Percentiles rank a stretch among this genome's conserved stretches.
Conservation (phyloP, 2,329 filamentous ascomycete species). For the Grosmannia serpens region DNA sequence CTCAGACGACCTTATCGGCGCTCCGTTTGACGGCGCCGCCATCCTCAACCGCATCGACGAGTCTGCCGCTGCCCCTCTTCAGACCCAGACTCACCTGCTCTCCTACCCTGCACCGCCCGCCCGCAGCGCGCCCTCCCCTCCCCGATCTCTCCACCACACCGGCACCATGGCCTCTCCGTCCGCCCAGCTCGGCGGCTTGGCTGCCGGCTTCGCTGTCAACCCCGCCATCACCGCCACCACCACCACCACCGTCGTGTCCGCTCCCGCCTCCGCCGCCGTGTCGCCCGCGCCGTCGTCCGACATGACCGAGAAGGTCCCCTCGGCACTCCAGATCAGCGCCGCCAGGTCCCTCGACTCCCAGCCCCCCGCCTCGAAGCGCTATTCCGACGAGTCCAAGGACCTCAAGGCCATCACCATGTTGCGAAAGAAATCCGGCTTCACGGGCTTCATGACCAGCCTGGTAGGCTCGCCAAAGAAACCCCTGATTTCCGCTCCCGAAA, state of each 20-base stretch:
- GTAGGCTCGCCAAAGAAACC: slow-evolving; percentile 81
- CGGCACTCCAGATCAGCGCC: slow-evolving; percentile 14
- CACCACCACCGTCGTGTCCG: slow-evolving; percentile 3
- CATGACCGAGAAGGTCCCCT: slow-evolving; percentile 32
- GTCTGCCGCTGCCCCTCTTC: slow-evolving; percentile 20
- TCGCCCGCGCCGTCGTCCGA: slow-evolving; percentile 16
- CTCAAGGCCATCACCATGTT: slow-evolving; percentile 45
- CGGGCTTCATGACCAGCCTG: slow-evolving; percentile 72
- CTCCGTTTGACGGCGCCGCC: slow-evolving; percentile 52
- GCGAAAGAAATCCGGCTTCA: slow-evolving; percentile 81
- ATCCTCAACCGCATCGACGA: slow-evolving; percentile 51
- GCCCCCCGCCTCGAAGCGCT: slow-evolving; percentile 52
- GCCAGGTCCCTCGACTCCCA: slow-evolving; percentile 29
- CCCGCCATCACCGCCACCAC: slow-evolving; percentile 10
- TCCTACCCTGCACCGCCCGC: slow-evolving; percentile 11
- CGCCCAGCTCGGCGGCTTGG: neutral
- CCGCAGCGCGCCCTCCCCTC: slow-evolving; percentile 16
- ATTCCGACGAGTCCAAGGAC: slow-evolving; percentile 66
- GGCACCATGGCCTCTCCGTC: slow-evolving; percentile 3
- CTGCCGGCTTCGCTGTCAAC: neutral
- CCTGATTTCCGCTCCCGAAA: slow-evolving; percentile 93
- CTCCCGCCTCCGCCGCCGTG: slow-evolving; percentile 6
- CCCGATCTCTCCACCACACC: slow-evolving; percentile 11
- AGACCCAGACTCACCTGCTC: neutral
- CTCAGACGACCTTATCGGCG: slow-evolving; percentile 51